Evolutionary conservation across 768 basidiomycete species (phyloP), one percentile per base, ranked within the genome.

Genomic region (Boletales sp.): DNA sequence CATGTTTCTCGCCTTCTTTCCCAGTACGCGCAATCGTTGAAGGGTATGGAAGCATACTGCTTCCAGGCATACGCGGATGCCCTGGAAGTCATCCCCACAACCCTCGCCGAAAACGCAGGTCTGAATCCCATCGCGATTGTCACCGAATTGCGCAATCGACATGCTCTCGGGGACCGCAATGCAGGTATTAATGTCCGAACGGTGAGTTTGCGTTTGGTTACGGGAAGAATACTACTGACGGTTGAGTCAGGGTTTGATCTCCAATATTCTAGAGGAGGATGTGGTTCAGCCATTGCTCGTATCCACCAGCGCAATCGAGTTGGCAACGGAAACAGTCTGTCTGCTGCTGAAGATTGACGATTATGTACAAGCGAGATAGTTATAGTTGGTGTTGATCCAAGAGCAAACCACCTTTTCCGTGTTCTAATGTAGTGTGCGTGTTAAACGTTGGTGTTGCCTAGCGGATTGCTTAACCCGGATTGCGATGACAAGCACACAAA

Each of bases 111-210:
- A 73, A 99, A 99, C 66, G 97, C 97, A 19, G 97, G 97, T 38
- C 77, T 99, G 50, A 97, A 98, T 71, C 93, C 97, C 7, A 97
- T 99, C 57, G 86, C 92, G 8, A 98, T 99, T 65, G 94, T 99
- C 47, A 99, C 97, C 24, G 97, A 99, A 65, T 76, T 99, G 47
- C 83, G 97, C 55, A 99, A 99, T 73, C 81, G 94, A 55, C 97
- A 99, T 69, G 94, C 97, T 2, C 76, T 93, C 9, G 97, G 97
- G 31, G 97, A 99, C 60, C 79, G 81, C 54, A 93, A 87, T 58
- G 94, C 97, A 24, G 97, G 97, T 30, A 98, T 99, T 71, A 99
- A 98, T 68, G 94, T 99, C 55, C 85, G 95, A 61, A 98, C 94
- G 77, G 94, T 92, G 60, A 38, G 80, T 66, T 42, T 31, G 19